A percentile compares a stretch with the other conserved stretches of the same genome.
Conservation (phyloP, 2,329 filamentous ascomycete species). For the Rhynchosporium agropyri region DNA sequence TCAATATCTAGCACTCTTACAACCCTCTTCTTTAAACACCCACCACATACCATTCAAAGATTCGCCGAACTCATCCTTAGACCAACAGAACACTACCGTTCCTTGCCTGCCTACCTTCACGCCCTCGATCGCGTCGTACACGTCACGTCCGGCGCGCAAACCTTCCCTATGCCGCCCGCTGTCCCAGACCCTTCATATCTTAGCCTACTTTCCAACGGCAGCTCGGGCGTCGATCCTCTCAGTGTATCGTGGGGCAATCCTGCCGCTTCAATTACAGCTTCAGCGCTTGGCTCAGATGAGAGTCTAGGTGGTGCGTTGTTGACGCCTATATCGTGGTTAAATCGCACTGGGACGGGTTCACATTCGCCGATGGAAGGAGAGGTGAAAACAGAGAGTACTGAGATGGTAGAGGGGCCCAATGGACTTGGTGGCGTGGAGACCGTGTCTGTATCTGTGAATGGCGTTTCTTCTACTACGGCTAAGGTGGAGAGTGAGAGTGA, state of each 20-base stretch:
- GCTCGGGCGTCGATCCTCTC: slow-evolving; percentile 40
- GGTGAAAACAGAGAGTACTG: slow-evolving; percentile 72
- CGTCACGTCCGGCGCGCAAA: slow-evolving; percentile 78
- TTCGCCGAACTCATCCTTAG: slow-evolving; percentile 81
- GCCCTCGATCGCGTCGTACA: slow-evolving; percentile 89
- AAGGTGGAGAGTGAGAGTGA: slow-evolving; percentile 28
- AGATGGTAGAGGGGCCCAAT: slow-evolving; percentile 80
- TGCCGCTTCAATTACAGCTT: slow-evolving; percentile 43
- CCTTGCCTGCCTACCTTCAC: slow-evolving; percentile 81
- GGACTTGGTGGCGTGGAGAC: slow-evolving; percentile 80
- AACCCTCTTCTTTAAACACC: slow-evolving; percentile 69
- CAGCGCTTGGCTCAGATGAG: slow-evolving; percentile 74
- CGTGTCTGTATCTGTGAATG: slow-evolving; percentile 75
- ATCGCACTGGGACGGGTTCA: slow-evolving; percentile 38
- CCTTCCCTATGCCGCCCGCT: slow-evolving; percentile 79
- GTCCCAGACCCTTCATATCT: slow-evolving; percentile 60
- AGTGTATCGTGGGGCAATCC: slow-evolving; percentile 53
- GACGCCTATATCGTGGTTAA: slow-evolving; percentile 92
- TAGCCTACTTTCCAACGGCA: slow-evolving; percentile 61
- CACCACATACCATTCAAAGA: slow-evolving; percentile 91
- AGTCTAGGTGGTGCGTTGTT: slow-evolving; percentile 86
- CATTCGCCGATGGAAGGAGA: slow-evolving; percentile 57
- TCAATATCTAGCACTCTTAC: slow-evolving; percentile 64
- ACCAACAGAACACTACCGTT: slow-evolving; percentile 78
- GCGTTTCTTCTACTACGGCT: slow-evolving; percentile 56